Percentiles rank a stretch among this genome's conserved stretches.
Evolutionary conservation across 768 basidiomycete genomes (phyloP).

Genomic region (Gymnopilus dilepis): DNA sequence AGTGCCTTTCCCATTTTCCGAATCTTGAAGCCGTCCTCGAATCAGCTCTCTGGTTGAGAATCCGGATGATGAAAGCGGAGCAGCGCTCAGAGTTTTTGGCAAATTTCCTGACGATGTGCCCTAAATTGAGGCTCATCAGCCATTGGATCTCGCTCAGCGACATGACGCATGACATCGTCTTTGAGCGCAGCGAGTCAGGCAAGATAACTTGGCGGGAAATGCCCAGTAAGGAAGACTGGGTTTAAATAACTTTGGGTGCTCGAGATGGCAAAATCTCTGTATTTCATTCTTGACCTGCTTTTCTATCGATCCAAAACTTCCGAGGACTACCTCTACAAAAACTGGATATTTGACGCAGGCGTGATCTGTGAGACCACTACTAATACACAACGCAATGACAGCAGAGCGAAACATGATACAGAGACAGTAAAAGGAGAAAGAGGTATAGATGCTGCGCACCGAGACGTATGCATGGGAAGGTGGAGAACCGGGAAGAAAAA

Average conservation of each 20-base stretch:
- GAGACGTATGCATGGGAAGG: background rate
- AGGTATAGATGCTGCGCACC: background rate
- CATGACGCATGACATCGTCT: slow-evolving; percentile 20
- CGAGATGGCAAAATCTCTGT: too few species aligned
- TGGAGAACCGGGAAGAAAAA: background rate
- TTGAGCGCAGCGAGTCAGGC: slow-evolving; percentile 9
- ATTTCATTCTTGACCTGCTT: too few species aligned
- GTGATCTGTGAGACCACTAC: background rate
- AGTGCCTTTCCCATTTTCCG: slow-evolving; percentile 23
- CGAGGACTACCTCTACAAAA: too few species aligned
- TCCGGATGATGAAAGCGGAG: slow-evolving; percentile 7
- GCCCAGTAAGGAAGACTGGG: slow-evolving; percentile 1
- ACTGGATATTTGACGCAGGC: too few species aligned
- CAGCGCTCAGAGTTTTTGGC: slow-evolving; percentile 14
- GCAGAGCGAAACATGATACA: background rate
- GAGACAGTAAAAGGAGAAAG: background rate
- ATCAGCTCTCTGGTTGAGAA: slow-evolving; percentile 25
- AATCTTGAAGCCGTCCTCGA: slow-evolving; percentile 22
- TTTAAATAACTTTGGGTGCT: background rate
- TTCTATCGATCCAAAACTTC: too few species aligned
- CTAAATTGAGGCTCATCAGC: slow-evolving; percentile 20
- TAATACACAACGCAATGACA: slow-evolving; percentile 1
- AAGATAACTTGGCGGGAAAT: slow-evolving; percentile 18
- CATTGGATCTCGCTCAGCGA: slow-evolving; percentile 10
- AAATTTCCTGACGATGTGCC: slow-evolving; percentile 18